phyloP scores from a whole-genome alignment of 495 filamentous ascomycete genomes.

The Talaromyces proteolyticus region DNA sequence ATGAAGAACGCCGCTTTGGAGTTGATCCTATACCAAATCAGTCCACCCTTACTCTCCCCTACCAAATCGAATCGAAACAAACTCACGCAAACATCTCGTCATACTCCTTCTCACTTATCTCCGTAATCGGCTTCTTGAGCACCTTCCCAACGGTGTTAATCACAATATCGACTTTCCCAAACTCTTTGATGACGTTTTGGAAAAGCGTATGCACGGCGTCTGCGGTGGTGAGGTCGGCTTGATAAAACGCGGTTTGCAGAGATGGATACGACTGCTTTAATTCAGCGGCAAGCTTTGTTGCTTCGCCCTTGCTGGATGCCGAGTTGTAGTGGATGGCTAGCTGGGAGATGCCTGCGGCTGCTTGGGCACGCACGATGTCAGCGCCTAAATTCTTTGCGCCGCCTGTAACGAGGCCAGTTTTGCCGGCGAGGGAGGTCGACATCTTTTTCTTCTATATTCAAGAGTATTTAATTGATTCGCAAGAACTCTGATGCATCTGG shows the following conservation, averaged over 20 bases:
- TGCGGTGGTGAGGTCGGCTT: constrained; percentile 24
- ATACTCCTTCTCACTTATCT: constrained; percentile 43
- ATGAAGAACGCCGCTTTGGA: constrained; percentile 33
- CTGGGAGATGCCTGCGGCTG: constrained; percentile 15
- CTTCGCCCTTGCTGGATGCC: constrained; percentile 16
- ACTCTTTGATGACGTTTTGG: constrained; percentile 18
- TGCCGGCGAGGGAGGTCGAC: constrained; percentile 23
- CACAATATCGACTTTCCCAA: constrained; percentile 47
- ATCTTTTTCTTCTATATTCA: background rate
- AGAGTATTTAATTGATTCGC: no score
- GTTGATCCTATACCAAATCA: constrained; percentile 19
- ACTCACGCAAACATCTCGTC: constrained; percentile 35
- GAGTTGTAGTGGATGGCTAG: constrained; percentile 31
- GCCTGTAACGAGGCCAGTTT: constrained; percentile 45
- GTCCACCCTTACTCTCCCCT: background rate
- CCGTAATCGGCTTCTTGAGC: constrained; percentile 40
- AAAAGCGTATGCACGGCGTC: constrained; percentile 25
- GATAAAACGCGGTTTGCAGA: constrained; percentile 21
- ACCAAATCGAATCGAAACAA: background rate
- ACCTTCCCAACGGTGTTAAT: constrained; percentile 49
- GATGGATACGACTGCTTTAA: constrained; percentile 23
- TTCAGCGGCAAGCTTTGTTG: constrained; percentile 15
- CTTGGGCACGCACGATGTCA: constrained; percentile 19
- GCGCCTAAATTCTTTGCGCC: constrained; percentile 33
- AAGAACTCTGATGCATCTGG: no score